Evolutionary conservation across 2,329 filamentous ascomycete species (phyloP), one percentile per base, ranked within the genome.

Genomic region (Diplodia corticola): DNA sequence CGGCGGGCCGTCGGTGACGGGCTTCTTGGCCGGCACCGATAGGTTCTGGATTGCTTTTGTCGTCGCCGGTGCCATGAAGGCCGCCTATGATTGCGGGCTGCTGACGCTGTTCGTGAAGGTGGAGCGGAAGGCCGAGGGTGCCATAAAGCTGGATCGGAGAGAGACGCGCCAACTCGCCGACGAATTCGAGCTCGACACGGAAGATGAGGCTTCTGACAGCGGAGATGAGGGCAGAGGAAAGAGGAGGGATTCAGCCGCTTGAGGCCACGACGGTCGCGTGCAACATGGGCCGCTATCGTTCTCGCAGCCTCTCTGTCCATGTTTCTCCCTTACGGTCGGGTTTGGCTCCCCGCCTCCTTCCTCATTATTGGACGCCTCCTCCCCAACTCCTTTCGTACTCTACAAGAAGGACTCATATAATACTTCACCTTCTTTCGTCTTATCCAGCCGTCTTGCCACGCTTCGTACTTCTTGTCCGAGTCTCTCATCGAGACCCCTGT

Each of bases 31-130:
- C 6, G 74, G 73, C 1, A 67, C 68, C 3, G 69, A 69, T 6
- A 64, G 69, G 22, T 79, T 79, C 49, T 78, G 77, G 77, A 72
- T 79, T 5, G 77, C 77, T 2, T 79, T 79, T 67, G 72, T 78
- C 24, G 71, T 73, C 2, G 78, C 78, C 1, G 78, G 78, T 0
- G 73, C 71, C 2, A 54, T 79, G 67, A 78, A 78, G 63, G 73
- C 70, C 6, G 61, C 67, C 0, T 79, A 79, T 51, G 78, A 79
- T 70, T 17, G 78, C 4, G 68, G 75, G 24, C 67, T 79, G 12
- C 69, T 78, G n/a, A 70, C 67, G 0, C 71, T 78, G 49, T 79
- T 79, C 69, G 73, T 75, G 17, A 74, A 73, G 5, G 68, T 76
- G 9, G 76, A 75, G 51, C 28, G 28, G 17, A 33, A 28, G 44